A percentile compares a stretch with the other conserved stretches of the same genome.
phyloP scores from a whole-genome alignment of 2,329 filamentous ascomycete species.

The Fusarium pilosicola region DNA sequence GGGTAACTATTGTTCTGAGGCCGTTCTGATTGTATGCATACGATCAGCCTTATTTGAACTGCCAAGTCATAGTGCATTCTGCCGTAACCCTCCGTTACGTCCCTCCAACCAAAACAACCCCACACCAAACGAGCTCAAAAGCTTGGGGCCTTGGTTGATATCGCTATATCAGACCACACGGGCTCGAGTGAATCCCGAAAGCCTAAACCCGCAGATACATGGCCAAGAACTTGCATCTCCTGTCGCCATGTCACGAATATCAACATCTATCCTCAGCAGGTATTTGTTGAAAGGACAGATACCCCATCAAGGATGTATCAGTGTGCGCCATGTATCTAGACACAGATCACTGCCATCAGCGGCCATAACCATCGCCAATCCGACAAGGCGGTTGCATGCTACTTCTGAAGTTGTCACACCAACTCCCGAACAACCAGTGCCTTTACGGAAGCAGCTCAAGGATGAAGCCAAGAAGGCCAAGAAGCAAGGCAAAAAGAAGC shows the following conservation, averaged over 20 bases:
- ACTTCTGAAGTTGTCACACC: constrained; percentile 39
- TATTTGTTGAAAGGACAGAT: constrained; percentile 61
- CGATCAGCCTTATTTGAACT: background rate
- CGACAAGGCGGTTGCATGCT: constrained; percentile 47
- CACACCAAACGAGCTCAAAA: background rate
- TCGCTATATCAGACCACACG: background rate
- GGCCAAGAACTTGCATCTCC: background rate
- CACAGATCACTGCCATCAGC: constrained; percentile 26
- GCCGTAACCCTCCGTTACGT: background rate
- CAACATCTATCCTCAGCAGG: constrained; percentile 56
- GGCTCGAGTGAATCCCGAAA: background rate
- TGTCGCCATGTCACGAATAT: constrained; percentile 55
- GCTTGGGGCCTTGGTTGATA: background rate
- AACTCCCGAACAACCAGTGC: constrained; percentile 49
- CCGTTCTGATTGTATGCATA: background rate
- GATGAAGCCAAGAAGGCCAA: constrained; percentile 77
- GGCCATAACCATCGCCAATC: constrained; percentile 9
- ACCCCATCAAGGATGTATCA: constrained; percentile 54
- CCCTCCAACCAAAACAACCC: background rate
- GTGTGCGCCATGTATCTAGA: constrained; percentile 21
- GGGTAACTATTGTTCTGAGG: background rate
- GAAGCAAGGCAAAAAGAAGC: constrained; percentile 65
- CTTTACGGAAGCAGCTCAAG: constrained; percentile 77
- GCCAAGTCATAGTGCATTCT: constrained; percentile 10
- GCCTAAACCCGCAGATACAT: background rate